Conservation (phyloP, 2,329 filamentous ascomycete species). For the Neopestalotiopsis sp. region DNA sequence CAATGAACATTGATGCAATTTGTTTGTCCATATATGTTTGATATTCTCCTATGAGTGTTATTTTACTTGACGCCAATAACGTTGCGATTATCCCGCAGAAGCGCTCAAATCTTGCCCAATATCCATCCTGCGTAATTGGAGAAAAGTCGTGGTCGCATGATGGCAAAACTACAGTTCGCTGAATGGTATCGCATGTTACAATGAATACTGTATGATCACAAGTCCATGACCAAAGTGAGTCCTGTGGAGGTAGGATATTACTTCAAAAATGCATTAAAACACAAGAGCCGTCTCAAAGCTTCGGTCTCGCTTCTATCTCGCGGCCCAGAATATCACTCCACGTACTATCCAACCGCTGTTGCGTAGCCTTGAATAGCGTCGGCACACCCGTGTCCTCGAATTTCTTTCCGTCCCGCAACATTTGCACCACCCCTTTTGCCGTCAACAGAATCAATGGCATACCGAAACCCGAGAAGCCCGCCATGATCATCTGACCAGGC, state of each 20-base stretch:
- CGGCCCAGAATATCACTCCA: slow-evolving; percentile 2
- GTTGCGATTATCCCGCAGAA: too few relatives aligned
- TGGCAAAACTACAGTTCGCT: too few relatives aligned
- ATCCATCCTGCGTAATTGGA: too few relatives aligned
- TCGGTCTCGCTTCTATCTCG: background rate
- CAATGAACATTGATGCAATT: too few relatives aligned
- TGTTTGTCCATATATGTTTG: too few relatives aligned
- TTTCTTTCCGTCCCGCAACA: slow-evolving; percentile 37
- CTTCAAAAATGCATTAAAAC: background rate
- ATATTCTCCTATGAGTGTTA: too few relatives aligned
- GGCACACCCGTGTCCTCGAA: slow-evolving; percentile 45
- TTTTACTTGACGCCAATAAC: too few relatives aligned
- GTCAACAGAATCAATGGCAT: slow-evolving; percentile 52
- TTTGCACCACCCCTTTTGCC: slow-evolving; percentile 44
- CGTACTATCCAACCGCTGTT: slow-evolving; percentile 18
- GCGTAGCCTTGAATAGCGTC: slow-evolving; percentile 38
- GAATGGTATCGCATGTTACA: too few relatives aligned
- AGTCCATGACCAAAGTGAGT: background rate
- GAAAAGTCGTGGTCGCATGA: too few relatives aligned
- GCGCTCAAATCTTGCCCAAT: too few relatives aligned
- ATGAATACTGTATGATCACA: too few relatives aligned
- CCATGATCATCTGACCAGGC: slow-evolving; percentile 46
- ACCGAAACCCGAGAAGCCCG: slow-evolving; percentile 56
- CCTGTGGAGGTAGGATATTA: background rate
- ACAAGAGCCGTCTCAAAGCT: background rate